Conservation (phyloP, 2,329 filamentous ascomycete species). For the Cadophora gregata region DNA sequence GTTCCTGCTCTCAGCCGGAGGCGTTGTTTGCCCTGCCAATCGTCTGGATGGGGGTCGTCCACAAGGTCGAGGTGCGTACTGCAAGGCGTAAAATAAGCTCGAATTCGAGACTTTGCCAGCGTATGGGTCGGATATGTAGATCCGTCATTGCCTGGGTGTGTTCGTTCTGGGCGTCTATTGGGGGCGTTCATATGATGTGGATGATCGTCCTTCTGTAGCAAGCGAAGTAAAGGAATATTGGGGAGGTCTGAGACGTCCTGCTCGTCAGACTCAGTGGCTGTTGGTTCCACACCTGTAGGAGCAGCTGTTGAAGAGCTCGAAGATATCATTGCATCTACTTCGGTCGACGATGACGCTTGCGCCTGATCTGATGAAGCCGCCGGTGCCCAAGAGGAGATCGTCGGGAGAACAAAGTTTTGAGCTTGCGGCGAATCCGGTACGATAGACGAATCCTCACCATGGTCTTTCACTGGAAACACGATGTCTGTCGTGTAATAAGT, state of each 20-base stretch:
- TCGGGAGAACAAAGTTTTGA: not conserved
- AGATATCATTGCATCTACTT: conserved; percentile 19
- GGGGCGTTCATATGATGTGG: conserved; percentile 48
- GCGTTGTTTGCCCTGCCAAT: conserved; percentile 44
- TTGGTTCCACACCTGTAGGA: not conserved
- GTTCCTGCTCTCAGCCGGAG: conserved; percentile 58
- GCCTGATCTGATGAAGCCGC: conserved; percentile 11
- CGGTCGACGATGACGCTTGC: conserved; percentile 18
- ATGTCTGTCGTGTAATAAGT: conserved; percentile 69
- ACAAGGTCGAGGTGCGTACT: conserved; percentile 66
- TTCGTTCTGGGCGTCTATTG: conserved; percentile 49
- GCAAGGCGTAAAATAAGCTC: conserved; percentile 59
- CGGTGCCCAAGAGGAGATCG: conserved; percentile 7
- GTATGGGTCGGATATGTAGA: conserved; percentile 52
- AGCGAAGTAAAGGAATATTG: conserved; percentile 36
- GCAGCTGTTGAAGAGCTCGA: conserved; percentile 9
- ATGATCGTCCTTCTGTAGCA: conserved; percentile 42
- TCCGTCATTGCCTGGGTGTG: conserved; percentile 57
- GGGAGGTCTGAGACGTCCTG: conserved; percentile 31
- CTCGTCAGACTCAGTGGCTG: not conserved
- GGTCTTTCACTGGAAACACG: conserved; percentile 46
- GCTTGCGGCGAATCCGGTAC: not conserved
- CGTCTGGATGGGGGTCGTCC: conserved; percentile 52
- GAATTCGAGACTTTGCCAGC: conserved; percentile 58
- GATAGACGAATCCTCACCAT: conserved; percentile 17